Evolutionary conservation across 1,284 basidiomycete genomes (phyloP).

Genomic region (Moesziomyces sp.): DNA sequence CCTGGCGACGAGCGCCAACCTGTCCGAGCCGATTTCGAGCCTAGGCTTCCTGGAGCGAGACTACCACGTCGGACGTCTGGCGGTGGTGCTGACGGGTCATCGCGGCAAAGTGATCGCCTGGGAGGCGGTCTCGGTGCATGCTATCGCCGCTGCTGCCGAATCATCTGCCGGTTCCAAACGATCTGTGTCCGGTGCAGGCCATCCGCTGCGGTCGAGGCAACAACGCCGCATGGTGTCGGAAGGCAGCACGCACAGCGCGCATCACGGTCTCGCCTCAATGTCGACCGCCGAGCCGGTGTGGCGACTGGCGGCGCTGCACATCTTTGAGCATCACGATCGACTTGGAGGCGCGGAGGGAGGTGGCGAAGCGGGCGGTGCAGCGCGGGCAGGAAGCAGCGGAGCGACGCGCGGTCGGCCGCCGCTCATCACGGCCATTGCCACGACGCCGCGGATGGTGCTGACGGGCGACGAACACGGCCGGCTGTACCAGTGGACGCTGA

Average conservation of each 20-base stretch:
- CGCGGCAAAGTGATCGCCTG: constrained; percentile 60
- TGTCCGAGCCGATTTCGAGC: constrained; percentile 72
- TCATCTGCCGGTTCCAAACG: neutral
- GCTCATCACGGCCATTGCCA: constrained; percentile 36
- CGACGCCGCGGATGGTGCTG: constrained; percentile 39
- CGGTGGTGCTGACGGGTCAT: constrained; percentile 64
- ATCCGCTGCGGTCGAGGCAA: constrained; percentile 6
- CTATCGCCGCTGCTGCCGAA: neutral
- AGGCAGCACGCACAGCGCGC: constrained; percentile 2
- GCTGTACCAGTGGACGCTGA: constrained; percentile 61
- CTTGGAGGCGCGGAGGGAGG: constrained; percentile 6
- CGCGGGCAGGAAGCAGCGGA: neutral
- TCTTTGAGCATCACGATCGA: constrained; percentile 53
- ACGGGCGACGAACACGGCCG: constrained; percentile 59
- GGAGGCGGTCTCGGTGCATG: constrained; percentile 53
- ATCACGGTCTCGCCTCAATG: neutral
- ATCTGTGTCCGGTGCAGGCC: constrained; percentile 3
- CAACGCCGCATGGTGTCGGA: constrained; percentile 20
- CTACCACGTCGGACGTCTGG: constrained; percentile 51
- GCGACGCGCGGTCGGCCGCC: constrained; percentile 18
- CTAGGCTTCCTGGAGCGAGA: constrained; percentile 84
- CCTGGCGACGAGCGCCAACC: constrained; percentile 72
- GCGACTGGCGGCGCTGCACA: constrained; percentile 48
- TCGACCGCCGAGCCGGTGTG: constrained; percentile 10
- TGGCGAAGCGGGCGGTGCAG: neutral